Evolutionary conservation across 164 flowering plant genomes (phyloP), one percentile per base, ranked within the genome.

Genomic region (Vitis rupestris): DNA sequence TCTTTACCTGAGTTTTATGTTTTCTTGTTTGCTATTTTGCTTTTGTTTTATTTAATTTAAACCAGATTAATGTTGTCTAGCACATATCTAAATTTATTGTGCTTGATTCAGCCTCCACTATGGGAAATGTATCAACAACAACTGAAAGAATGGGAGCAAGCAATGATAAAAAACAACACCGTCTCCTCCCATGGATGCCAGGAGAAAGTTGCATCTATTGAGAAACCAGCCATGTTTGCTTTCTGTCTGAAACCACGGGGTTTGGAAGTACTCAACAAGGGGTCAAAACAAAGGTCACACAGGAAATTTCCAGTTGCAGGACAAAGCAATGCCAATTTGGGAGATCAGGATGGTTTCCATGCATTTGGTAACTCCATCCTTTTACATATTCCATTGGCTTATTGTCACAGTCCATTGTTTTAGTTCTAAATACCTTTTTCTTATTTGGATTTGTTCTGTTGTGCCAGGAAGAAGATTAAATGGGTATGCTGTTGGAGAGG

Each of bases 181-280:
- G 57, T 68, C 29, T 9, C 74, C 37, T 74, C 86, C 3, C 77
- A 71, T 81, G 95, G 90, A 61, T 73, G 71, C 75, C 82, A 76
- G 37, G 84, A 68, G 77, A 87, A 84, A 73, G 61, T 64, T 27
- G 12, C 73, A 31, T 27, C 72, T 6, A 31, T 70, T 50, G 92
- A 89, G 79, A 96, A 88, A 79, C 99, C 99, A 69, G 82, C 88
- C 29, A 90, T 93, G 94, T 90, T 86, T 86, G 97, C 99, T 61
- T 96, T 96, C 78, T 96, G 99, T 82, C 71, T 92, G 82, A 88
- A 85, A 71, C 98, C 99, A 11, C 88, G 97, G 50, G 99, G 99
- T n/a, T 79, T 96, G 80, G 98, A 93, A 75, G 82, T 88, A 55
- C 88, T 86, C 16, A 90, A 88, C 82, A 93, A 79, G 76, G 90